Base-by-base conservation (phyloP, 2,329 filamentous ascomycete species). In the Cladophialophora exuberans region DNA sequence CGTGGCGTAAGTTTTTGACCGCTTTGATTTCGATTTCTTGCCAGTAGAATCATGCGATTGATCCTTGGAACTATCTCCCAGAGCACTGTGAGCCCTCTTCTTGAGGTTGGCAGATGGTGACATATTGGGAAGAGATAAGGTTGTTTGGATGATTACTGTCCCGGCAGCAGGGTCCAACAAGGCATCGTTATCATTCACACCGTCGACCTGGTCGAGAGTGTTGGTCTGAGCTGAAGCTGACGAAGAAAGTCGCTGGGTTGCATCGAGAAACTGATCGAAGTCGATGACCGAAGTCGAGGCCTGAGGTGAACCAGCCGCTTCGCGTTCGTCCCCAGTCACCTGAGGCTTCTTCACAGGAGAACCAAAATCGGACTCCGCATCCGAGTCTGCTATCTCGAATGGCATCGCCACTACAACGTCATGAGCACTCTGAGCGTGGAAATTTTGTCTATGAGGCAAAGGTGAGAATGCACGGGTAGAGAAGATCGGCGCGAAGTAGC, bases 371-470 rank as follows among this genome's bases (percentile, higher is more conserved):
- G 60, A 57, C 35, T 64, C 62, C 38, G 35, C 61, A 36, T 64
- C 62, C 31, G 62, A 64, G 49, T 64, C 62, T 17, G 62, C 61
- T 31, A 64, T 63, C 41, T 63, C 62, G 35, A 42, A 42, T 44
- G 55, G 55, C 62, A 63, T 64, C 9, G 28, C 18, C 36, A 13
- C 25, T 17, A 17, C 36, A 20, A 22, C 22, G 23, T 41, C 46
- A 30, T 49, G n/a, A 23, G 18, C 28, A 15, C 25, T 35, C 33
- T 28, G 13, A 3, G 31, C 39, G n/a, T n/a, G n/a, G 23, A 35
- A 49, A 30, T 41, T n/a, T 43, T 38, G 28, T 49, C 26, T 22
- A 35, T n/a, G n/a, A n/a, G n/a, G n/a, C n/a, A n/a, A n/a, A n/a
- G n/a, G n/a, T n/a, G n/a, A n/a, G n/a, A n/a, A n/a, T n/a, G n/a